Evolutionary conservation across 139 green algal species (phyloP), one percentile per base, ranked within the genome.

Genomic region (Trebouxia sp.): DNA sequence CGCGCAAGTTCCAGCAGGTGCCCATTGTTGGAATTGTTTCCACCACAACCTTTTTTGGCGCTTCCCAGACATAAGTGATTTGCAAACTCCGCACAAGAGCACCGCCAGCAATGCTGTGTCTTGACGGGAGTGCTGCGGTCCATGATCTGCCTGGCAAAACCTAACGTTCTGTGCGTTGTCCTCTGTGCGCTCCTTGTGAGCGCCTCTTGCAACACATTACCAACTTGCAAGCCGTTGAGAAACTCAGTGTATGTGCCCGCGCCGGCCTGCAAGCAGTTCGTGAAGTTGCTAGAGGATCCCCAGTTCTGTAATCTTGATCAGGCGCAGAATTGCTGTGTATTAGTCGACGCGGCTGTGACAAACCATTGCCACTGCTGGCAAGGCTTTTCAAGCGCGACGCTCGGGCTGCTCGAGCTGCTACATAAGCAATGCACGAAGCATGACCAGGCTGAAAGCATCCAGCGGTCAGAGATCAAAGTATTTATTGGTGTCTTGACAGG

Each of bases 401-500:
- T 53, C 37, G 42, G 17, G 20, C 77, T 43, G 28, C 14, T 76
- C 37, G 75, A n/a, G n/a, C 26, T 43, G 39, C 58, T 65, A 28
- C n/a, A 43, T 30, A 26, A 66, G 43, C 58, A 76, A 24, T 38
- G 37, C 43, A 39, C 15, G n/a, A 26, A 74, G 39, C 5, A 45
- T 24, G 26, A 6, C 24, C 0, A 17, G 45, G 20, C 4, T 5
- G 26, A 35, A 6, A 10, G 17, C 12, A 22, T 30, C 32, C 26
- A 24, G 7, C n/a, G 28, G 2, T 42, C 20, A 11, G 79, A 24
- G 24, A 35, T 82, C 6, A 62, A 32, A 20, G 56, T 87, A 32
- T 87, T 80, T 32, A 75, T 85, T 17, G 83, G 80, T 5, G 80
- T 86, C 32, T 77, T 86, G 15, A 82, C 62, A 39, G 35, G 35